These are phyloP conservation scores for Alternaria solani DNA, from an alignment of 2,329 filamentous ascomycete genomes.

Conservation along the genomic window DNA sequence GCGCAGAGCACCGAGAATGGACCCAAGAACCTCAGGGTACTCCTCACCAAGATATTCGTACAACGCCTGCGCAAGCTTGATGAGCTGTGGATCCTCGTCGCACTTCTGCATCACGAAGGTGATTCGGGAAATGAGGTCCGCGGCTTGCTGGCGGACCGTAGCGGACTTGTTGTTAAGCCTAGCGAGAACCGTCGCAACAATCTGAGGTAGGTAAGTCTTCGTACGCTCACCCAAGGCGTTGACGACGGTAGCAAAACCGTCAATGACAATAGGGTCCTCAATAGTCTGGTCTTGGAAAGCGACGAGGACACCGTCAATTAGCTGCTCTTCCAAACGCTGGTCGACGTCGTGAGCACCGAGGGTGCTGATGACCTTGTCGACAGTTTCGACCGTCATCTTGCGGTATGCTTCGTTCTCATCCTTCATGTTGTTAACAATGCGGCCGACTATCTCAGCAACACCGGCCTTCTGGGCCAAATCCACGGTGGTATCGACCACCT, in stretches of 20 bases:
- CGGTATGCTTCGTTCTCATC: conserved; percentile 98
- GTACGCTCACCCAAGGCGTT: conserved; percentile 92
- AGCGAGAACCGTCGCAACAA: conserved; percentile 96
- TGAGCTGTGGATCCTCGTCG: conserved; percentile 93
- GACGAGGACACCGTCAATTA: conserved; percentile 94
- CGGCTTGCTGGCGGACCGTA: conserved; percentile 94
- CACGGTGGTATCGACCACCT: conserved; percentile 97
- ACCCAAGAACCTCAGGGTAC: conserved; percentile 96
- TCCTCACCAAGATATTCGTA: conserved; percentile 99
- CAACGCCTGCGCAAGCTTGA: conserved; percentile 90
- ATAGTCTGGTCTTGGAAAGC: conserved; percentile 98
- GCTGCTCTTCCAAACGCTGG: conserved; percentile 87
- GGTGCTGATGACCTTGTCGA: conserved; percentile 94
- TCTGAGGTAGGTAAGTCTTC: conserved; percentile 96
- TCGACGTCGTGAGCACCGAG: conserved; percentile 93
- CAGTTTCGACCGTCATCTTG: conserved; percentile 98
- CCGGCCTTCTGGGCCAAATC: conserved; percentile 98
- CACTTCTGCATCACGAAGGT: conserved; percentile 99
- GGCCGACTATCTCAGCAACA: conserved; percentile 90
- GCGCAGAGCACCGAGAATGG: conserved; percentile 91
- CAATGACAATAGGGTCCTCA: conserved; percentile 94
- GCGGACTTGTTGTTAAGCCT: conserved; percentile 97
- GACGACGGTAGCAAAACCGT: conserved; percentile 96
- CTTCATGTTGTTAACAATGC: conserved; percentile 94
- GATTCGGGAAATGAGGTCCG: conserved; percentile 94